phyloP scores from a whole-genome alignment of 257 asterid species.

The Nicotiana sylvestris region DNA sequence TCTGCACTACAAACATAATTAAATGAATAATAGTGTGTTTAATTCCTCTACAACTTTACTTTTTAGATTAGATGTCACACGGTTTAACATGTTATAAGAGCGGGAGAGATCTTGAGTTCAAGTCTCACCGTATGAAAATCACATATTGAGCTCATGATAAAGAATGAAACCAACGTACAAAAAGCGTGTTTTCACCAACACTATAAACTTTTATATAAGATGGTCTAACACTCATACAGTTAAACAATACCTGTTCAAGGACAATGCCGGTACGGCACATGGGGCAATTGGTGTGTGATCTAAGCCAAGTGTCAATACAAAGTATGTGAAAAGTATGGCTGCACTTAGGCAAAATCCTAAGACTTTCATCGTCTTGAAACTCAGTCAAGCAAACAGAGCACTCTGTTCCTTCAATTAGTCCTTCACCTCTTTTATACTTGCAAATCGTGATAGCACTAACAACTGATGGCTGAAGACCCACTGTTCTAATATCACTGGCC shows the following conservation, averaged over 20 bases:
- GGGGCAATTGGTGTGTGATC: conserved; percentile 74
- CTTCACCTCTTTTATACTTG: conserved; percentile 52
- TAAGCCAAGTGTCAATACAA: conserved; percentile 87
- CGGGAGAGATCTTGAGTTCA: background rate
- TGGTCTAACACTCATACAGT: background rate
- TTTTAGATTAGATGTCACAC: background rate
- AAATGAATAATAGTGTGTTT: background rate
- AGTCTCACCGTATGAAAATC: background rate
- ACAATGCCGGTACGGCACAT: conserved; percentile 65
- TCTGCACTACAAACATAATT: background rate
- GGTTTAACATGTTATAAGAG: background rate
- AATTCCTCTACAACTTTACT: too few species aligned
- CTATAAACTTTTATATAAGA: background rate
- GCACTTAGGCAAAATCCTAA: conserved; percentile 64
- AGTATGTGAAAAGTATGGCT: conserved; percentile 70
- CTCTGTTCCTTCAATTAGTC: conserved; percentile 57
- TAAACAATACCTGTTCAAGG: background rate
- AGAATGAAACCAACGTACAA: background rate
- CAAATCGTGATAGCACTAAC: conserved; percentile 56
- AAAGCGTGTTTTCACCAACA: too few species aligned
- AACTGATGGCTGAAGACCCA: conserved; percentile 57
- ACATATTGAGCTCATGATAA: background rate
- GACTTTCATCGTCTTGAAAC: conserved; percentile 59
- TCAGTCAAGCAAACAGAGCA: conserved; percentile 76
- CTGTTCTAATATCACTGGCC: conserved; percentile 41